These are phyloP conservation scores for Gentiana macrophylla DNA, from an alignment of 257 asterid genomes.

Conservation along the genomic window DNA sequence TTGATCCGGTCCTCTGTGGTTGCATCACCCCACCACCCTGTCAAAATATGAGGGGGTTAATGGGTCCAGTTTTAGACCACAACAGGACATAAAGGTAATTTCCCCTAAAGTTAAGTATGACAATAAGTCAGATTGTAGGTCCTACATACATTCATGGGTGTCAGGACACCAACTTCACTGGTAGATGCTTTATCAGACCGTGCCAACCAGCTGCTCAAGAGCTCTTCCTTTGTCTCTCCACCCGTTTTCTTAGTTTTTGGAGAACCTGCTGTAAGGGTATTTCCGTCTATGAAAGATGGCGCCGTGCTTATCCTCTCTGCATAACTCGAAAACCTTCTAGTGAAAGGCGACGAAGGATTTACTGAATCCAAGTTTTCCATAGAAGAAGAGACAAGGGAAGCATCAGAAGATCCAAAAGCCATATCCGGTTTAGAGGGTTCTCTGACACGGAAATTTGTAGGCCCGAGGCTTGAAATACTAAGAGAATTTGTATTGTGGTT, in stretches of 20 bases:
- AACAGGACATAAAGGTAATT: background rate
- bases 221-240: slow-evolving; percentile 81
- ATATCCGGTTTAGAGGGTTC: slow-evolving; percentile 32
- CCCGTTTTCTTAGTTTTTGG: slow-evolving; percentile 90
- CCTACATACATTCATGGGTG: slow-evolving; percentile 76
- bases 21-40: slow-evolving; percentile 56
- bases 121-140: slow-evolving; percentile 8
- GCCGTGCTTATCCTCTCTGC: slow-evolving; percentile 88
- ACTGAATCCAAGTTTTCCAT: slow-evolving; percentile 48
- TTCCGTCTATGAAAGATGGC: slow-evolving; percentile 49
- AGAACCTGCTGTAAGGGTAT: slow-evolving; percentile 46
- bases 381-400: slow-evolving; percentile 38
- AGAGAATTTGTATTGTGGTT: slow-evolving; percentile 44
- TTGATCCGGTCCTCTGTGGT: slow-evolving; percentile 26
- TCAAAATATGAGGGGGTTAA: slow-evolving; percentile 5
- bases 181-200: slow-evolving; percentile 54
- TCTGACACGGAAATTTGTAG: slow-evolving; percentile 33
- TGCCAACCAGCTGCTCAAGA: slow-evolving; percentile 47
- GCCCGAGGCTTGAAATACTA: slow-evolving; percentile 37
- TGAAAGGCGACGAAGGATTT: slow-evolving; percentile 44
- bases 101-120: background rate
- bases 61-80: too few relatives aligned
- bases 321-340: slow-evolving; percentile 73
- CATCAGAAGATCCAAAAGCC: slow-evolving; percentile 37
- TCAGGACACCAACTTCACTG: slow-evolving; percentile 31